Evolutionary conservation across 805 yeast species (phyloP).

Genomic region (Zygosaccharomyces siamensis): DNA sequence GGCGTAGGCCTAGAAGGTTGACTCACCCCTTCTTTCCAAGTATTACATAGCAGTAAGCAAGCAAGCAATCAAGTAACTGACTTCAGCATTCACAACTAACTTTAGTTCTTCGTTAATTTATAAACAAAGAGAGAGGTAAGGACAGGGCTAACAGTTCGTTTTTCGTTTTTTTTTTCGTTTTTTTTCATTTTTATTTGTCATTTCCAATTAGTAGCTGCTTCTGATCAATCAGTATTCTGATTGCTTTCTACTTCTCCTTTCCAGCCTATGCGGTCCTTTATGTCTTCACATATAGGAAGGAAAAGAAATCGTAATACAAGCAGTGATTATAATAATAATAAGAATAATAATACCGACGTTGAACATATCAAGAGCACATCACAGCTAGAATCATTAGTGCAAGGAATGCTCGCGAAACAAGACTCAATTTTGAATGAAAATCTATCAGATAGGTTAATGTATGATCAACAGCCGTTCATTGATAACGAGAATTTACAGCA

Average conservation of each 20-base stretch:
- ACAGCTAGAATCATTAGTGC: slow-evolving; percentile 15
- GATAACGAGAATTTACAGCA: slow-evolving; percentile 10
- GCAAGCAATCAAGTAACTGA: background rate
- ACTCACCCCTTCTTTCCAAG: background rate
- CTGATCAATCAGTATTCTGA: background rate
- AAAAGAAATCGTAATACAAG: background rate
- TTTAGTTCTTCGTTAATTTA: background rate
- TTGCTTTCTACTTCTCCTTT: too few relatives aligned
- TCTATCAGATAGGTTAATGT: slow-evolving; percentile 15
- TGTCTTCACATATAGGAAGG: background rate
- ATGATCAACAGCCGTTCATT: slow-evolving; percentile 11
- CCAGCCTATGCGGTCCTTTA: background rate
- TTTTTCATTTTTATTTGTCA: too few relatives aligned
- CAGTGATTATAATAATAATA: background rate
- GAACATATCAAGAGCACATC: background rate
- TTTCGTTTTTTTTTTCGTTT: background rate
- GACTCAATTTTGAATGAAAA: slow-evolving; percentile 22
- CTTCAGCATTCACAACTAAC: background rate
- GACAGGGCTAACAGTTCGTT: background rate
- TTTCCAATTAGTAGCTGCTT: background rate
- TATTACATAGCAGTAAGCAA: background rate
- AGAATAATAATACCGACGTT: background rate
- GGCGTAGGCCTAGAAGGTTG: slow-evolving; percentile 5
- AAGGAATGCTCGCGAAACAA: slow-evolving; percentile 28
- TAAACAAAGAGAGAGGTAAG: background rate